Evolutionary conservation across 2,329 filamentous ascomycete species (phyloP).

Genomic region (Aspergillus sp.): DNA sequence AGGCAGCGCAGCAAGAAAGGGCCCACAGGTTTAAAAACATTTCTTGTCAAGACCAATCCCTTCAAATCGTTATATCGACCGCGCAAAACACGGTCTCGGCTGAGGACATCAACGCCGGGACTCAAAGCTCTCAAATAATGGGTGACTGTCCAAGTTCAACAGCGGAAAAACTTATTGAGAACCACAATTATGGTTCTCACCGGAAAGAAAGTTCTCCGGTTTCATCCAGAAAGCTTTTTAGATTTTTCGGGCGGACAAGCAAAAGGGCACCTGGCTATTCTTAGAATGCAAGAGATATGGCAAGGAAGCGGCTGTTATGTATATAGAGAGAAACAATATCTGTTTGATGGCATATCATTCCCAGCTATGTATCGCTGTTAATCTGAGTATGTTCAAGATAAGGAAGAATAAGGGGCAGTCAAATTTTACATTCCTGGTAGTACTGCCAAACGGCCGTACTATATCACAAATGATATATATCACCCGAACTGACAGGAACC

Average conservation of each 20-base stretch:
- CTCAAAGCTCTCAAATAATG: background rate
- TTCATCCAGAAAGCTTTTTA: background rate
- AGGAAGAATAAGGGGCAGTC: no score
- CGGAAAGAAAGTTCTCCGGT: background rate
- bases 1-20: background rate
- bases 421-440: no score
- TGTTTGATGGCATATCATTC: no score
- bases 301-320: background rate
- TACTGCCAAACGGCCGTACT: no score
- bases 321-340: background rate
- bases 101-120: background rate
- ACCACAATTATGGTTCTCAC: background rate
- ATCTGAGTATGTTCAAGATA: no score
- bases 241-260: background rate
- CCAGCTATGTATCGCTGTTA: no score
- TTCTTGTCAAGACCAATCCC: background rate
- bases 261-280: background rate
- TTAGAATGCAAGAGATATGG: background rate
- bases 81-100: background rate
- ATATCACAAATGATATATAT: no score
- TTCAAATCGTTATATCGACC: background rate
- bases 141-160: background rate
- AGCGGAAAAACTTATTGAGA: background rate
- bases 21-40: background rate
- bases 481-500: no score